phyloP scores from a whole-genome alignment of 805 yeast genomes.

The Barnettozyma salicaria region DNA sequence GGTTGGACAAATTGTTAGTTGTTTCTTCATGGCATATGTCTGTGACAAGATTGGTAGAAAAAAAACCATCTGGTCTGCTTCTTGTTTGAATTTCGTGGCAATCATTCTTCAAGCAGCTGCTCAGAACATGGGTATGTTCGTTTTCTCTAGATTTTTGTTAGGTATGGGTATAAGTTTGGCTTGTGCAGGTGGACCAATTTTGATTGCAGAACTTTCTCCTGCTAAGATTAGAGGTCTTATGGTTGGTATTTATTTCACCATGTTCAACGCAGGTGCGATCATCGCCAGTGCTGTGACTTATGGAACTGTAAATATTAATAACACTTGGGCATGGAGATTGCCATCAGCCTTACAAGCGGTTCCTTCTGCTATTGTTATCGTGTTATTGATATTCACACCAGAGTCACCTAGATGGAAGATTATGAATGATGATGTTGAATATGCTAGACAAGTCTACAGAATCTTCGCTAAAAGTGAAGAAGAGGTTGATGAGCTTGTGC shows the following conservation, averaged over 20 bases:
- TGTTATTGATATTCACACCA: conserved; percentile 17
- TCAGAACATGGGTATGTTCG: conserved; percentile 14
- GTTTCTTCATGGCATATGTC: conserved; percentile 4
- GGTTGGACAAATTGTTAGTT: conserved; percentile 9
- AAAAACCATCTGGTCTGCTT: conserved; percentile 8
- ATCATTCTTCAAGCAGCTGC: conserved; percentile 10
- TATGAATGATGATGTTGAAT: conserved; percentile 8
- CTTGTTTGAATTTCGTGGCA: conserved; percentile 6
- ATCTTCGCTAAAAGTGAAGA: conserved; percentile 7
- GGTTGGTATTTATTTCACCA: too few relatives aligned
- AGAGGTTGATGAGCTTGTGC: conserved; percentile 1
- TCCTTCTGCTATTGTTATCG: conserved; percentile 19
- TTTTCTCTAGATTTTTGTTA: conserved; percentile 9
- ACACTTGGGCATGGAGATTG: conserved; percentile 30
- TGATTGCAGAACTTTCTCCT: conserved; percentile 10
- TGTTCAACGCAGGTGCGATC: too few relatives aligned
- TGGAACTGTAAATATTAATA: conserved; percentile 23
- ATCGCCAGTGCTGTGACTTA: conserved; percentile 27
- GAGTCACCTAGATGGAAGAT: conserved; percentile 15
- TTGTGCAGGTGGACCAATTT: conserved; percentile 10
- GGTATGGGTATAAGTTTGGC: conserved; percentile 10
- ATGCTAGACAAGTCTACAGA: conserved; percentile 11
- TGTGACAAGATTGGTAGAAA: conserved; percentile 13
- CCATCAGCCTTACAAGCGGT: conserved; percentile 23
- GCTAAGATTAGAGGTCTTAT: conserved; percentile 27